Evolutionary conservation across 306 rosid genomes (phyloP).

Genomic region (Oxytropis ochrocephala): DNA sequence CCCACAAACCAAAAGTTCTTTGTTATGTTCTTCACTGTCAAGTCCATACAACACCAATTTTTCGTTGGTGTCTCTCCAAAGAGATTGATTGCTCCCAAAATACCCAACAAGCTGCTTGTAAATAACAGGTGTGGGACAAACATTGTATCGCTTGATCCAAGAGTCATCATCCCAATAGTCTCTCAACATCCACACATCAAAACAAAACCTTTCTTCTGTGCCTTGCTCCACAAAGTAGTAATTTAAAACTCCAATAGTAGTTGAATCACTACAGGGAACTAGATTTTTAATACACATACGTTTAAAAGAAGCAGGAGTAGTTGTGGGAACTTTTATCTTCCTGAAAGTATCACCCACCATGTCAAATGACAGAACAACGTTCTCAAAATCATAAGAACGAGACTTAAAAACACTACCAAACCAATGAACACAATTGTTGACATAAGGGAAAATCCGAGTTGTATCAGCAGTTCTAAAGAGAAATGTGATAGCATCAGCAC

Average conservation of each 20-base stretch:
- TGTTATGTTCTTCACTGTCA: not conserved
- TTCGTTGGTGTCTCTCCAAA: not conserved
- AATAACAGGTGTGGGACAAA: slow-evolving; percentile 2
- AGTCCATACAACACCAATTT: not conserved
- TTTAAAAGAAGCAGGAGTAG: not conserved
- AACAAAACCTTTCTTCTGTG: not conserved
- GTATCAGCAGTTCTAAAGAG: not conserved
- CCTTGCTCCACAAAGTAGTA: not conserved
- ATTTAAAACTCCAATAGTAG: not conserved
- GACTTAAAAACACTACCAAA: not conserved
- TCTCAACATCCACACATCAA: slow-evolving; percentile 6
- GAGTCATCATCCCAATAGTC: slow-evolving; percentile 5
- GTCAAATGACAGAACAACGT: slow-evolving; percentile 7
- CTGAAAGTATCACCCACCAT: not conserved
- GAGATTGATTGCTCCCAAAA: not conserved
- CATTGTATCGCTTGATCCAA: slow-evolving; percentile 16
- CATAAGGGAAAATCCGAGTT: not conserved
- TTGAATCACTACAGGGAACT: not conserved
- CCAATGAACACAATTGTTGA: not conserved
- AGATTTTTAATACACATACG: not conserved
- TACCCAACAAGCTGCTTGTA: not conserved
- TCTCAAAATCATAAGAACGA: not conserved
- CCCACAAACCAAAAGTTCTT: not conserved
- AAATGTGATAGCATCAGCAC: not conserved
- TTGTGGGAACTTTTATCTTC: not conserved